phyloP scores from a whole-genome alignment of 129 eudicot species.

The Flaveria robusta region DNA sequence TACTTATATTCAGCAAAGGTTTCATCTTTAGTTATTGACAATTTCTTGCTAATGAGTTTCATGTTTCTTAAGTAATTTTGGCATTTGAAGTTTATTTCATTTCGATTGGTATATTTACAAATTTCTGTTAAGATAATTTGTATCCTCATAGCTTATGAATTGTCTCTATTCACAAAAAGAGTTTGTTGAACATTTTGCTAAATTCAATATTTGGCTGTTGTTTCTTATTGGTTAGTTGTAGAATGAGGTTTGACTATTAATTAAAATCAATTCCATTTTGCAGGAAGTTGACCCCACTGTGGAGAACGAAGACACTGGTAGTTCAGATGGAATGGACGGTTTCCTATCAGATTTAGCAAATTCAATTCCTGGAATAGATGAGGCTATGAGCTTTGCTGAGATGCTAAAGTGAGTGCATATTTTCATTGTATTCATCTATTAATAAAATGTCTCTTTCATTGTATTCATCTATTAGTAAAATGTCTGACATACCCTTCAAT shows the following conservation, averaged over 20 bases:
- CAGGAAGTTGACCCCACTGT: constrained; percentile 97
- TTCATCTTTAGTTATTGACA: constrained; percentile 2
- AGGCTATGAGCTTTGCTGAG: constrained; percentile 99
- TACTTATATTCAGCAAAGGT: neutral
- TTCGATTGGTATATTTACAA: neutral
- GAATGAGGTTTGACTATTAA: neutral
- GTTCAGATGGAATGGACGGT: constrained; percentile 72
- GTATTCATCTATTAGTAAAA: constrained; percentile 10
- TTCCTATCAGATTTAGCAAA: constrained; percentile 83
- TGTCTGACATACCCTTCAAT: constrained; percentile 9
- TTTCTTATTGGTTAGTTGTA: neutral
- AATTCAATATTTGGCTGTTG: neutral
- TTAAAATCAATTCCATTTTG: constrained; percentile 9
- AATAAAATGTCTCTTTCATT: too few species aligned
- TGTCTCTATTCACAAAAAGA: neutral
- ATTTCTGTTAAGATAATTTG: neutral
- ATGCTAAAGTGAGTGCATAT: constrained; percentile 74
- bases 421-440: neutral
- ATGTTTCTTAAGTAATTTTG: constrained; percentile 22
- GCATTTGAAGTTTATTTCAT: constrained; percentile 4
- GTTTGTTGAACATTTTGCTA: neutral
- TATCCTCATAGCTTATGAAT: neutral
- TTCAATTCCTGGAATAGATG: constrained; percentile 97
- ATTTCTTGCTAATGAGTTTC: constrained; percentile 8
- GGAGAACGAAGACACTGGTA: constrained; percentile 66